Conservation (phyloP, 2,329 filamentous ascomycete species). For the Sporothrix pseudoabietina region DNA sequence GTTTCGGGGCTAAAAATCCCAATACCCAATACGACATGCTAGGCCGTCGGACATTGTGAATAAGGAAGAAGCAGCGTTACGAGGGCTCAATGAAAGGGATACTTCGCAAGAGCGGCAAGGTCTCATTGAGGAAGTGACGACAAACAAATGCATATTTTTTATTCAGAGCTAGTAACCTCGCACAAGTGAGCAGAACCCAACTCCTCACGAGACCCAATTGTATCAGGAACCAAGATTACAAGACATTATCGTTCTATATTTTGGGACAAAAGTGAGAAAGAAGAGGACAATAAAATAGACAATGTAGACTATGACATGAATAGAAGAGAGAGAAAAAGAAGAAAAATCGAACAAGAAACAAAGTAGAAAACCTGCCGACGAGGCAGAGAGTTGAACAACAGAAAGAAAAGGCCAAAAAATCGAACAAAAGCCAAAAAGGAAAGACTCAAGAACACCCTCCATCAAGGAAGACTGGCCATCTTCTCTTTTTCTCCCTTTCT, state of each 20-base stretch:
- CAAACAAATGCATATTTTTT: not conserved
- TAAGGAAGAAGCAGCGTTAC: not conserved
- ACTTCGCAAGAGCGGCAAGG: not conserved
- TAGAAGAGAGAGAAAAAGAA: not conserved
- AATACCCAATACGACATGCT: not conserved
- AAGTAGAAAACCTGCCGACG: not conserved
- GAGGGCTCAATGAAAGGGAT: not conserved
- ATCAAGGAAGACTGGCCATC: not conserved
- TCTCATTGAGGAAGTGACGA: not conserved
- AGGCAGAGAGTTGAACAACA: not conserved
- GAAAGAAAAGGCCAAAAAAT: not conserved
- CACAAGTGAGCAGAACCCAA: not conserved
- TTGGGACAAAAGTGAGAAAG: not conserved
- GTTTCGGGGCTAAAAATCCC: not conserved
- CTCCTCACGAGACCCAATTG: not conserved
- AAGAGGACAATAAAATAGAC: not conserved
- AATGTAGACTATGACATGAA: slow-evolving; percentile 3
- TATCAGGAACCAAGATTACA: not conserved
- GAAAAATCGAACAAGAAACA: not conserved
- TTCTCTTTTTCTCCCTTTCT: not conserved
- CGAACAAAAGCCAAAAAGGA: slow-evolving; percentile 6
- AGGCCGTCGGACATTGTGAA: not conserved
- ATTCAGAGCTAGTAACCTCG: not conserved
- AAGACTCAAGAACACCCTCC: not conserved
- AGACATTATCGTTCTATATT: slow-evolving; percentile 1